Evolutionary conservation across 1,139 yeast species (phyloP).

Genomic region (Pneumocystis sp.): DNA sequence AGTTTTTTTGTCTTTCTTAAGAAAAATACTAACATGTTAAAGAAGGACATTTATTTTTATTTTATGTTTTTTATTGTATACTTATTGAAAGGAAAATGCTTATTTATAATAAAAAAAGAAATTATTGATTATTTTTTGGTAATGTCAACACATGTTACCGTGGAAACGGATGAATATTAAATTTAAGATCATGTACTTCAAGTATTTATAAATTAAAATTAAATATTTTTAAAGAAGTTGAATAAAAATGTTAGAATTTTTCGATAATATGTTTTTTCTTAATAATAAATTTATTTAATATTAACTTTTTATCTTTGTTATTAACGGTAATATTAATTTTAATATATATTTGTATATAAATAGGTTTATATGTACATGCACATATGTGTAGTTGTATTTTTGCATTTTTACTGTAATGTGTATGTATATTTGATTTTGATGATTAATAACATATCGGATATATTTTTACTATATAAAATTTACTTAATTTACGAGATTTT

Average conservation of each 20-base stretch:
- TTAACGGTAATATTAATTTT: neutral
- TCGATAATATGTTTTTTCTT: neutral
- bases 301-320: neutral
- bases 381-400: neutral
- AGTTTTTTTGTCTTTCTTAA: neutral
- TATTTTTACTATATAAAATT: no score
- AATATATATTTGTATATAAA: neutral
- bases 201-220: no score
- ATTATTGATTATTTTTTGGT: neutral
- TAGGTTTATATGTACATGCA: neutral
- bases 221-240: no score
- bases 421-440: no score
- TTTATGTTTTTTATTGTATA: neutral
- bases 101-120: neutral
- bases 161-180: neutral
- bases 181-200: no score
- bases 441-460: no score
- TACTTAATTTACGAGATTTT: no score
- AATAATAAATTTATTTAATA: neutral
- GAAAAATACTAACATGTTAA: neutral
- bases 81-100: neutral
- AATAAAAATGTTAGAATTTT: neutral
- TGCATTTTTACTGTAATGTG: no score
- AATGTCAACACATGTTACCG: neutral
- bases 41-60: neutral